Evolutionary conservation across 108 stramenopile genomes (phyloP).

Genomic region (Nannochloropsis granulata): DNA sequence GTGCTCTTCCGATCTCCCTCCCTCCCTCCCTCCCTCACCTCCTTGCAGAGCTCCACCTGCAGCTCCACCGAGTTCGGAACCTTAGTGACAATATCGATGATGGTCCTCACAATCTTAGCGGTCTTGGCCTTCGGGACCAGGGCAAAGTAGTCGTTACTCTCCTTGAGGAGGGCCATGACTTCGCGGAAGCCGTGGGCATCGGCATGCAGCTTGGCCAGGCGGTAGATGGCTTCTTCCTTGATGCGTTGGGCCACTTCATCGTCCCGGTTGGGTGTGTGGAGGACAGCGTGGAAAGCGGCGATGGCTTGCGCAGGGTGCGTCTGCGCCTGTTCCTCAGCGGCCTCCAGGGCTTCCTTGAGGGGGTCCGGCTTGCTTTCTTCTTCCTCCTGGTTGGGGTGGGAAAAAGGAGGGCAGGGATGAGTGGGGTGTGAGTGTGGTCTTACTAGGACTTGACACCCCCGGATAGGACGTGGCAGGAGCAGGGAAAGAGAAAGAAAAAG

Average conservation of each 20-base stretch:
- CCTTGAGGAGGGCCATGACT: slow-evolving; percentile 65
- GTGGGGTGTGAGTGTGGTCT: too few species aligned
- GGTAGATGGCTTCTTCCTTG: slow-evolving; percentile 77
- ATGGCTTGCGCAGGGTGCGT: neutral
- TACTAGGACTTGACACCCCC: too few species aligned
- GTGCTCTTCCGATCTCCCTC: too few species aligned
- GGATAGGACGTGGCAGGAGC: too few species aligned
- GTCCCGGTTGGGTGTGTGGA: neutral
- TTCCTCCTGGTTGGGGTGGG: neutral
- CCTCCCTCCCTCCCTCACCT: too few species aligned
- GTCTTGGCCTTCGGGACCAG: slow-evolving; percentile 88
- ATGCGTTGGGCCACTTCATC: slow-evolving; percentile 17
- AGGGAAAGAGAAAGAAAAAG: too few species aligned
- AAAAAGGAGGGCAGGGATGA: neutral
- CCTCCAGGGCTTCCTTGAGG: neutral
- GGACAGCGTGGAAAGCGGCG: neutral
- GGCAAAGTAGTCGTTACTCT: slow-evolving; percentile 57
- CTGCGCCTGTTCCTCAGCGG: neutral
- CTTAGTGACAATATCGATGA: slow-evolving; percentile 80
- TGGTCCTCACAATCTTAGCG: slow-evolving; percentile 75
- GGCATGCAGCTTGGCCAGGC: slow-evolving; percentile 67
- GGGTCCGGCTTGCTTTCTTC: neutral
- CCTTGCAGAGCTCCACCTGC: slow-evolving; percentile 60
- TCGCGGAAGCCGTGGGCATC: slow-evolving; percentile 44
- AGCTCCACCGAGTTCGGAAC: slow-evolving; percentile 65